Conservation (phyloP, 345 rosid species). For the Citrus australasica region DNA sequence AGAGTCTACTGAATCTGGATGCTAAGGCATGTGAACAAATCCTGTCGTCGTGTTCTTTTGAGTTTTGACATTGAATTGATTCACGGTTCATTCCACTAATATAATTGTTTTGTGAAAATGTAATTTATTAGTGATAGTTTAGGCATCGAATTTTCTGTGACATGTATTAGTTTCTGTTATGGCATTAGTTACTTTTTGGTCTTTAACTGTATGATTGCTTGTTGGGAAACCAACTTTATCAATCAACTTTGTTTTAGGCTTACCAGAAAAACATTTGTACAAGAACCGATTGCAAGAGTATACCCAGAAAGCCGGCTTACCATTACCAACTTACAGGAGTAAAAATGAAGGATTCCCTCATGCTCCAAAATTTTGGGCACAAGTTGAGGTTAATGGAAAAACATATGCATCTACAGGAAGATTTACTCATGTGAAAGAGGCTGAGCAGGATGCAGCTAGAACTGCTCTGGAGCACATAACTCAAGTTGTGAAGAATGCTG, state of each 20-base stretch:
- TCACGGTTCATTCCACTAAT: background rate
- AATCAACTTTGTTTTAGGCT: background rate
- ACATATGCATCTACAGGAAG: background rate
- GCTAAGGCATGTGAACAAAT: background rate
- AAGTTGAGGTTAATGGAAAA: conserved; percentile 9
- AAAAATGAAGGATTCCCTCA: conserved; percentile 25
- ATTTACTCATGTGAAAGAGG: conserved; percentile 17
- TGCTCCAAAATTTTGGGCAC: conserved; percentile 25
- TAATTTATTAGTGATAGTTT: background rate
- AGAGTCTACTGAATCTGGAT: no score
- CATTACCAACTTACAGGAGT: conserved; percentile 15
- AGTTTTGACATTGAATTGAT: background rate
- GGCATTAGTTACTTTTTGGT: background rate
- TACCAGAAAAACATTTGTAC: background rate
- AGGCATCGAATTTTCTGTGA: background rate
- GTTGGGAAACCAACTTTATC: background rate
- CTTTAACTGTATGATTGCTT: background rate
- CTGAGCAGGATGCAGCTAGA: conserved; percentile 27
- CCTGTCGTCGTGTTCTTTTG: background rate
- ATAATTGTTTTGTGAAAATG: background rate
- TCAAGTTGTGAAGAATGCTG: background rate
- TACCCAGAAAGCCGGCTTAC: conserved; percentile 4
- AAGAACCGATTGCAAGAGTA: conserved; percentile 17
- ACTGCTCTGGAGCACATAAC: conserved; percentile 18
- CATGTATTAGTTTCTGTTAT: background rate